Conservation (phyloP, 306 rosid genomes). For the Biancaea sappan region DNA sequence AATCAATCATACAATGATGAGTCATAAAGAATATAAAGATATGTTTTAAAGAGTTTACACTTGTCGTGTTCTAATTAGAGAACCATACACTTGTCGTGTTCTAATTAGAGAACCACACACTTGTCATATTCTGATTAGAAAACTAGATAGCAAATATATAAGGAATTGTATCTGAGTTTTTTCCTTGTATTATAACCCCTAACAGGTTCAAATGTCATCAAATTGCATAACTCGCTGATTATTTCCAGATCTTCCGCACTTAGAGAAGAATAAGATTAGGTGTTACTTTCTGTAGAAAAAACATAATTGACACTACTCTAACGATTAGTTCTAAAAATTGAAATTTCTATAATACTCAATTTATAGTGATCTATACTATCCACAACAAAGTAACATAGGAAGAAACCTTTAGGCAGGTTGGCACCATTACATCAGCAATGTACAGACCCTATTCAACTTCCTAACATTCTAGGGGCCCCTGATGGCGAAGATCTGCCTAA, state of each 20-base stretch:
- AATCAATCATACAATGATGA: no score
- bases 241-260: neutral
- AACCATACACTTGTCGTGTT: no score
- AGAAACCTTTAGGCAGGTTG: neutral
- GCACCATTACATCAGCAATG: constrained; percentile 10
- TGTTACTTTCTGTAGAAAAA: neutral
- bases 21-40: no score
- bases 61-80: no score
- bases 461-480: neutral
- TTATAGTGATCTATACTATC: neutral
- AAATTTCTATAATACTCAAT: neutral
- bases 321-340: neutral
- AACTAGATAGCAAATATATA: no score
- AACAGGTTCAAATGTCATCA: neutral
- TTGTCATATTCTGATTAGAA: no score
- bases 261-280: neutral
- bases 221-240: neutral
- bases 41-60: no score
- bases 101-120: no score
- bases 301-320: neutral
- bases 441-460: neutral
- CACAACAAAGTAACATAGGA: neutral
- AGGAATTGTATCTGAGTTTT: no score
- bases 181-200: neutral
- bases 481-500: constrained; percentile 2